Conservation (phyloP, 257 asterid species). For the Nicotiana attenuata region DNA sequence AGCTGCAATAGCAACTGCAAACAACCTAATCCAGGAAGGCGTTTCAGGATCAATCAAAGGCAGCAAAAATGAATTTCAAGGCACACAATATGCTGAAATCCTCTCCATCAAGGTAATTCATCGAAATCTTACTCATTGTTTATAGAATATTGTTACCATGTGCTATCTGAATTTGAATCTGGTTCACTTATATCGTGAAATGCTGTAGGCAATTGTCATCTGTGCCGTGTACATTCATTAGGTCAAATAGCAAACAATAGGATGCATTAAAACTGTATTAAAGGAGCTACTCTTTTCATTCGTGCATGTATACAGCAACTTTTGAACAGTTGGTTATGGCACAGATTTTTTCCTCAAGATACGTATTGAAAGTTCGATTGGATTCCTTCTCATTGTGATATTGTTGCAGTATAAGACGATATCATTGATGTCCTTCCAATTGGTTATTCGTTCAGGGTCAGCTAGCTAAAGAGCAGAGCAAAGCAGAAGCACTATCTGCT, state of each 20-base stretch:
- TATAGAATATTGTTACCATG: background rate
- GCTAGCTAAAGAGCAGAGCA: constrained; percentile 77
- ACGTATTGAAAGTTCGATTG: background rate
- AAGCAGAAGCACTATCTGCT: constrained; percentile 73
- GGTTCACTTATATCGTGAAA: background rate
- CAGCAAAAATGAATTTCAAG: constrained; percentile 28
- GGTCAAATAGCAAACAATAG: background rate
- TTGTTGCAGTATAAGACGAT: background rate
- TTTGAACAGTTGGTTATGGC: background rate
- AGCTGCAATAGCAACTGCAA: constrained; percentile 31
- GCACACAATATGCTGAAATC: constrained; percentile 37
- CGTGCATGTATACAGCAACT: background rate
- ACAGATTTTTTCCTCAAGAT: background rate
- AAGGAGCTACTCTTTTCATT: background rate
- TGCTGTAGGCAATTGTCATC: background rate
- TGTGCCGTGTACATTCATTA: background rate
- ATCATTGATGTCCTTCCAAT: background rate
- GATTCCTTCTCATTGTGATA: background rate
- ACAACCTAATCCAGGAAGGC: constrained; percentile 29
- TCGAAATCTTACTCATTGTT: background rate
- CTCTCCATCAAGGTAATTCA: constrained; percentile 59
- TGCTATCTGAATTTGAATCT: background rate
- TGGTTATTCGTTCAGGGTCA: constrained; percentile 38
- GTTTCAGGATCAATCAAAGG: constrained; percentile 29
- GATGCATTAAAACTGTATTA: background rate